A percentile compares a stretch with the other conserved stretches of the same genome.
Evolutionary conservation across 495 filamentous ascomycete genomes (phyloP).

Genomic region (Haplographium delicatum): DNA sequence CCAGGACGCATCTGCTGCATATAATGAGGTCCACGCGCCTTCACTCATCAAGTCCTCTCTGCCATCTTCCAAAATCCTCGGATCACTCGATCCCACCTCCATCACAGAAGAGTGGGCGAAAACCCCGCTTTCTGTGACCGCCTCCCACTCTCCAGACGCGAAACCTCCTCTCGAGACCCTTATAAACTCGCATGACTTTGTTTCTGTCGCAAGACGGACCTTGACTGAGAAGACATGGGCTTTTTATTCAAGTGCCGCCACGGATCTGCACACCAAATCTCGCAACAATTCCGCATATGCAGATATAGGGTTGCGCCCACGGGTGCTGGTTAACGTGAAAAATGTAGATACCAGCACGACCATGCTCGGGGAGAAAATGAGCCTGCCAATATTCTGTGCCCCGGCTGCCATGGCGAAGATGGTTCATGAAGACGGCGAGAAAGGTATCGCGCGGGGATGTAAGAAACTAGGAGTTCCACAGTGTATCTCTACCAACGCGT

Average conservation of each 20-base stretch:
- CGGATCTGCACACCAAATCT: conserved; percentile 61
- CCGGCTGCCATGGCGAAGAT: conserved; percentile 74
- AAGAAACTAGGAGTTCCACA: conserved; percentile 40
- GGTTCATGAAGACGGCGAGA: conserved; percentile 67
- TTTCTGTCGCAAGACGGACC: conserved; percentile 53
- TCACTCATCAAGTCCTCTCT: conserved; percentile 55
- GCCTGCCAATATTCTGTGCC: conserved; percentile 61
- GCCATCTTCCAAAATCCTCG: conserved; percentile 47
- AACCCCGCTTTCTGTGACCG: conserved; percentile 11
- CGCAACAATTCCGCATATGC: conserved; percentile 50
- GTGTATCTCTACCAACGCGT: conserved; percentile 67
- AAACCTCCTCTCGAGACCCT: conserved; percentile 65
- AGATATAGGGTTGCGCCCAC: conserved; percentile 66
- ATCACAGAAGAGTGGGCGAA: conserved; percentile 23
- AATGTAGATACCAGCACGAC: conserved; percentile 47
- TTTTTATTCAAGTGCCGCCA: conserved; percentile 78
- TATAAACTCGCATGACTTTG: conserved; percentile 73
- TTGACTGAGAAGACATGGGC: conserved; percentile 72
- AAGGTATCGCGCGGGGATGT: conserved; percentile 61
- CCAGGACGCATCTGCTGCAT: conserved; percentile 64
- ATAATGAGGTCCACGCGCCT: conserved; percentile 60
- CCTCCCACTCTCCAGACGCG: conserved; percentile 5
- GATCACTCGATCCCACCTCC: conserved; percentile 43
- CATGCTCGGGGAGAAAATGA: conserved; percentile 56
- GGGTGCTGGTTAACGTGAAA: conserved; percentile 64